Conservation (phyloP, 75 land plant genomes). For the Sequoia sempervirens region DNA sequence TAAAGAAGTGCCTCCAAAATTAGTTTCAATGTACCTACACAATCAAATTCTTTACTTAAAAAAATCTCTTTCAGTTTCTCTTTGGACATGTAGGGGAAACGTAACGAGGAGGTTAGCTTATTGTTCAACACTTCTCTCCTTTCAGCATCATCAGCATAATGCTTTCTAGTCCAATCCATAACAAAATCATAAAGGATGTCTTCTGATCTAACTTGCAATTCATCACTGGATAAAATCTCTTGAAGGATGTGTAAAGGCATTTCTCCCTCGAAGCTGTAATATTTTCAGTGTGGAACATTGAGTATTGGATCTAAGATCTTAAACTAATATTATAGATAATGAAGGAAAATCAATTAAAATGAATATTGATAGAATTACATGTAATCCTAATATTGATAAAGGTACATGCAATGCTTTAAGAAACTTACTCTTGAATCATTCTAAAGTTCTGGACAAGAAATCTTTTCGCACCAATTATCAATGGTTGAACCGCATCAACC, state of each 20-base stretch:
- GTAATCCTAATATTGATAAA: too few species aligned
- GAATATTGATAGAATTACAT: too few species aligned
- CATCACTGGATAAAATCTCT: slow-evolving; percentile 48
- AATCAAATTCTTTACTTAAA: slow-evolving; percentile 26
- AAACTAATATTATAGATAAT: background rate
- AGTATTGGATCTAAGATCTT: too few species aligned
- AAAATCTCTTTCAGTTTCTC: slow-evolving; percentile 34
- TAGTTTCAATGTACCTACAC: slow-evolving; percentile 28
- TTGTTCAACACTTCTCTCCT: slow-evolving; percentile 32
- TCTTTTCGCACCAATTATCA: background rate
- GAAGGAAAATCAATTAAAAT: too few species aligned
- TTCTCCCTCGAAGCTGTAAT: too few species aligned
- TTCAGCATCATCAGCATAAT: slow-evolving; percentile 36
- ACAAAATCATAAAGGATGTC: slow-evolving; percentile 46
- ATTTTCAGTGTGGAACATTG: too few species aligned
- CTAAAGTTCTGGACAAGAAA: background rate
- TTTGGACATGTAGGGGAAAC: slow-evolving; percentile 45
- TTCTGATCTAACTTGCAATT: slow-evolving; percentile 37
- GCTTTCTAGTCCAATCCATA: slow-evolving; percentile 39
- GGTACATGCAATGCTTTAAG: too few species aligned
- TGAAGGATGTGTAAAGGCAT: slow-evolving; percentile 38
- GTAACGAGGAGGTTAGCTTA: slow-evolving; percentile 26
- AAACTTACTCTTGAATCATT: background rate
- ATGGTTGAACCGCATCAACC: slow-evolving; percentile 11
- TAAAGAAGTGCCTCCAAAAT: slow-evolving; percentile 44